These are phyloP conservation scores for Teratosphaeria viscida DNA, from an alignment of 2,329 filamentous ascomycete species.

Conservation along the genomic window DNA sequence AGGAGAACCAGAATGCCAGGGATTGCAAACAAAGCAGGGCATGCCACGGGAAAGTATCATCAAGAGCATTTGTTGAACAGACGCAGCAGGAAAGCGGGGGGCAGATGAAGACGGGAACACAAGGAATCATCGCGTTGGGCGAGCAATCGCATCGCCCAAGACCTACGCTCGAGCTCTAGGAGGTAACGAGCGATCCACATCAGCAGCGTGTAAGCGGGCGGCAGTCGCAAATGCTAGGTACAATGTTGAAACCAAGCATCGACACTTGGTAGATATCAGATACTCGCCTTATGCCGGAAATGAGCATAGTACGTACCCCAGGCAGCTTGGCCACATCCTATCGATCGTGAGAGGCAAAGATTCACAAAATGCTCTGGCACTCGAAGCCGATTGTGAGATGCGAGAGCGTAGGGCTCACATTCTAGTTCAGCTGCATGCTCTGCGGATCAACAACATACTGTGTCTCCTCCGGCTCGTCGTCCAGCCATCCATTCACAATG, in stretches of 20 bases:
- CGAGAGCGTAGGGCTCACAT: neutral
- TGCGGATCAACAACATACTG: conserved; percentile 3
- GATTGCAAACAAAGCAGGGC: neutral
- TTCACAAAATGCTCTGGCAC: neutral
- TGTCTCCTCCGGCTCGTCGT: neutral
- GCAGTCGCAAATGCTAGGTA: neutral
- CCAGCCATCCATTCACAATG: neutral
- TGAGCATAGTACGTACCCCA: no score
- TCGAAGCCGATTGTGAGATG: neutral
- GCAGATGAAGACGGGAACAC: neutral
- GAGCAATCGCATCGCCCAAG: neutral
- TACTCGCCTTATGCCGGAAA: no score
- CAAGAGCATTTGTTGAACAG: neutral
- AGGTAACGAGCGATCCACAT: neutral
- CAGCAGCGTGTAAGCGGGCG: neutral
- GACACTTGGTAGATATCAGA: neutral
- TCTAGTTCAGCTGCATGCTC: conserved; percentile 6
- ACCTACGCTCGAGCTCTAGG: neutral
- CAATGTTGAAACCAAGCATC: neutral
- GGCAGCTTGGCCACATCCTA: no score
- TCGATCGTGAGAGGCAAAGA: no score
- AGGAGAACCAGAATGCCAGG: neutral
- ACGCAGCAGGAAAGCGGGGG: neutral
- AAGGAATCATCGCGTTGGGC: neutral
- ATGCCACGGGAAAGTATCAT: neutral